Evolutionary conservation across 2,329 filamentous ascomycete species (phyloP).

Genomic region (Seiridium unicorne): DNA sequence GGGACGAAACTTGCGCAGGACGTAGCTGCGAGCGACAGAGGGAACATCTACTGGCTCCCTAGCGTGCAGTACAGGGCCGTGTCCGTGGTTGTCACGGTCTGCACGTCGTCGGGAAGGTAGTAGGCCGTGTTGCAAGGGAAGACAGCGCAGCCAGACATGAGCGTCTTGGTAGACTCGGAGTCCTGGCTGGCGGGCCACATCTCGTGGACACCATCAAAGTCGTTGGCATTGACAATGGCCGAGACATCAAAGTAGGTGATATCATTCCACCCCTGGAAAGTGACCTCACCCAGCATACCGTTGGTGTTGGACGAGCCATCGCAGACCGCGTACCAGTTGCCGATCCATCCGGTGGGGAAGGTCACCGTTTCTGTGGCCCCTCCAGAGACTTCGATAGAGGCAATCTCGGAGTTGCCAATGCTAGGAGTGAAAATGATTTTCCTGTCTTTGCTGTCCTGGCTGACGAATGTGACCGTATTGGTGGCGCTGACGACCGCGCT

Average conservation of each 20-base stretch:
- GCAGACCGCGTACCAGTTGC: conserved; percentile 50
- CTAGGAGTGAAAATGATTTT: conserved; percentile 50
- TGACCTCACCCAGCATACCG: conserved; percentile 54
- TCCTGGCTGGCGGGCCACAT: conserved; percentile 42
- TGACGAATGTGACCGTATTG: conserved; percentile 56
- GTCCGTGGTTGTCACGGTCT: conserved; percentile 51
- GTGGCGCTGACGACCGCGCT: conserved; percentile 41
- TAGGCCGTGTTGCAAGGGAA: conserved; percentile 56
- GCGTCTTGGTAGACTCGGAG: conserved; percentile 16
- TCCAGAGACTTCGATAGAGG: conserved; percentile 37
- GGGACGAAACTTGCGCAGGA: conserved; percentile 26
- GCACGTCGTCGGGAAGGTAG: conserved; percentile 51
- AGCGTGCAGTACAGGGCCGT: conserved; percentile 51
- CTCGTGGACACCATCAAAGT: conserved; percentile 52
- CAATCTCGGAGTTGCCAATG: conserved; percentile 32
- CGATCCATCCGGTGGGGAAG: conserved; percentile 43
- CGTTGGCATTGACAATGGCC: conserved; percentile 52
- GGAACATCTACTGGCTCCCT: conserved; percentile 30
- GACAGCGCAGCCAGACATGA: conserved; percentile 48
- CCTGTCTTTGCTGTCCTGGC: conserved; percentile 50
- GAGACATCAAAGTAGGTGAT: conserved; percentile 58
- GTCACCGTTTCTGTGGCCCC: conserved; percentile 36
- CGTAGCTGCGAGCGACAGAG: conserved; percentile 29
- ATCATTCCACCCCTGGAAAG: conserved; percentile 46
- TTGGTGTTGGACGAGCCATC: conserved; percentile 38